phyloP scores from a whole-genome alignment of 2,329 filamentous ascomycete species.

The Monosporascus sp. region DNA sequence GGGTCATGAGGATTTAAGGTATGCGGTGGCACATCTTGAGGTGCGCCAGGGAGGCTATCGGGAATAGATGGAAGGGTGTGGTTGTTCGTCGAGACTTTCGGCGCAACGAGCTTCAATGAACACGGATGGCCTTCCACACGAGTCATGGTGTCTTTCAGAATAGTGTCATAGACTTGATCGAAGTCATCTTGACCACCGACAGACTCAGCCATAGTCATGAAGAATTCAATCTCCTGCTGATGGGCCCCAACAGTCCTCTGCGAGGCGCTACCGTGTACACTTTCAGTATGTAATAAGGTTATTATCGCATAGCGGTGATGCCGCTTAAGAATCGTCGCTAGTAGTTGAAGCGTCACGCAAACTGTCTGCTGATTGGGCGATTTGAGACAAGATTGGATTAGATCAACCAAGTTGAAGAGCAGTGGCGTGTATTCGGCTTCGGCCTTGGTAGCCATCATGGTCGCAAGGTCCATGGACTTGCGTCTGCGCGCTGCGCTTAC shows the following conservation, averaged over 20 bases:
- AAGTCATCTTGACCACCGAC: slow-evolving; percentile 66
- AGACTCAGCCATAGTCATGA: slow-evolving; percentile 62
- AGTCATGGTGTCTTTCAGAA: slow-evolving; percentile 65
- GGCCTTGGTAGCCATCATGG: slow-evolving; percentile 68
- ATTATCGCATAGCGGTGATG: slow-evolving; percentile 83
- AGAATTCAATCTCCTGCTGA: slow-evolving; percentile 66
- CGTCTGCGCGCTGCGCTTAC: slow-evolving; percentile 70
- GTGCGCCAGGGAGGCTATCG: slow-evolving; percentile 53
- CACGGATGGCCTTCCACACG: slow-evolving; percentile 69
- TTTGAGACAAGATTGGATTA: slow-evolving; percentile 77
- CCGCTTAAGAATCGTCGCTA: slow-evolving; percentile 78
- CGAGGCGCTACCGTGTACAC: slow-evolving; percentile 46
- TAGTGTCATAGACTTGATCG: slow-evolving; percentile 66
- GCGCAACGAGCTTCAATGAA: slow-evolving; percentile 62
- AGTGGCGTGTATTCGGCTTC: slow-evolving; percentile 73
- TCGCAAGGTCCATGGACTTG: slow-evolving; percentile 83
- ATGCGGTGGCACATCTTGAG: slow-evolving; percentile 56
- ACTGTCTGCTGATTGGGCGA: slow-evolving; percentile 87
- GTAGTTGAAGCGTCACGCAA: slow-evolving; percentile 78
- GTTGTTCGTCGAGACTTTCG: slow-evolving; percentile 52
- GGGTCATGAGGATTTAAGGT: slow-evolving; percentile 59
- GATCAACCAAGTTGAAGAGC: slow-evolving; percentile 88
- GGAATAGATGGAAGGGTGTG: slow-evolving; percentile 51
- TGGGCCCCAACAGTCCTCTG: slow-evolving; percentile 68
- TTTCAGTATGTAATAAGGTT: slow-evolving; percentile 66